Base-by-base conservation (phyloP, 768 basidiomycete species). In the Mycena crocata region DNA sequence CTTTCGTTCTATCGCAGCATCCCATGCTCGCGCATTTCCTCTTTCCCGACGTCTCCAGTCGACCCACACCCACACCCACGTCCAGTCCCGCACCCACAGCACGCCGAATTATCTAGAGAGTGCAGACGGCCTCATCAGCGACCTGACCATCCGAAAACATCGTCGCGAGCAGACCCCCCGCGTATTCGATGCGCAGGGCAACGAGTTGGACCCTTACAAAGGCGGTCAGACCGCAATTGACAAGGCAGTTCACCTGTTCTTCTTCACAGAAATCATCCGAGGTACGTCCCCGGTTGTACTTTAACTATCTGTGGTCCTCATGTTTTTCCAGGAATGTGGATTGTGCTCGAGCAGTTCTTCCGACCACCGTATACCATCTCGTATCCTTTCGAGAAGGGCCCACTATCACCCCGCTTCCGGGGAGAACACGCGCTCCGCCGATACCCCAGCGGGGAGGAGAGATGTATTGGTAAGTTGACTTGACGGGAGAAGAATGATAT, bases 311-410 rank as follows among this genome's bases (percentile, higher is more conserved):
- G 23, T 21, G 51, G 23, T 34, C 56, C 50, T 73, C 35, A 70
- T 75, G 49, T 68, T 70, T 55, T 44, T 48, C 56, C 72, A 99
- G 97, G 97, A 74, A 96, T 98, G 95, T 98, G 96, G 94, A 91
- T 99, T 75, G 96, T 99, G 31, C 61, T 94, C 64, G 94, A 95
- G 79, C 90, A 95, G 74, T 91, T 94, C 82, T 95, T 94, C 86
- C 87, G 96, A 65, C 94, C 94, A 31, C 97, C 97, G 30, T 99
- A 99, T 80, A 99, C 97, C 34, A 98, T 98, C 84, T 96, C 92
- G 92, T 95, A 95, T 77, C 96, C 96, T 5, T 98, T 95, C 72
- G 98, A 99, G 83, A 99, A 99, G 79, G 98, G 98, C 35, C 98
- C 98, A 26, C 81, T 99, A 51, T 98, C 96, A 31, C 96, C 98